Base-by-base conservation (phyloP, 2,329 filamentous ascomycete species). In the Biscogniauxia marginata region DNA sequence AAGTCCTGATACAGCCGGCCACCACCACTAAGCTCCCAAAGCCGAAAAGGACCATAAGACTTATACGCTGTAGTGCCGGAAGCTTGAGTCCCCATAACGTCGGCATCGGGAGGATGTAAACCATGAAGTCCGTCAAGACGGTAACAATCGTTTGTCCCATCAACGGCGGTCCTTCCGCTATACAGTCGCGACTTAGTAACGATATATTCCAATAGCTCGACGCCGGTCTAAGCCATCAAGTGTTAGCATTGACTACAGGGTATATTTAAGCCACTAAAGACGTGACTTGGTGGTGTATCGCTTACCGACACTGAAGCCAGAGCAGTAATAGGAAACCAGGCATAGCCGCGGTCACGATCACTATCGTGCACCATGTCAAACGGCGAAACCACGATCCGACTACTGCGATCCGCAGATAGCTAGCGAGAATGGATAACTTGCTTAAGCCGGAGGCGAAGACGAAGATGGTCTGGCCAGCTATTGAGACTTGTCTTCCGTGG, bases 401-500 rank as follows among this genome's bases (percentile, higher is more conserved):
- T 0, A 70, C 68, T 1, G 73, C 74, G n/a, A 77, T 71, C 9
- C 75, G 67, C 2, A 76, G 65, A 55, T 77, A 77, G 24, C 71
- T 74, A 3, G 70, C 54, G 2, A 77, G 66, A 24, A 77, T 77
- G 1, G 75, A 77, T 2, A 72, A 53, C 55, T 77, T 77, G 18
- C 73, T 69, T 1, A 75, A 57, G 0, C 66, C 67, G 0, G 74
- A 75, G 5, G 74, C 69, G 20, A 74, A 70, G 7, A 76, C 48
- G 56, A 77, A 77, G 6, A 76, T 62, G 16, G 70, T 71, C 62
- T 77, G 74, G 1, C 65, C 72, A 5, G 74, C 73, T 11, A 77
- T 66, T 11, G 75, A 77, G 13, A 76, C 68, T 57, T 77, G 62
- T 21, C 67, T 60, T 2, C 73, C 73, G 13, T 67, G 61, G 18